phyloP scores from a whole-genome alignment of 2,329 filamentous ascomycete species.

The Chaetomiaceae sp. region DNA sequence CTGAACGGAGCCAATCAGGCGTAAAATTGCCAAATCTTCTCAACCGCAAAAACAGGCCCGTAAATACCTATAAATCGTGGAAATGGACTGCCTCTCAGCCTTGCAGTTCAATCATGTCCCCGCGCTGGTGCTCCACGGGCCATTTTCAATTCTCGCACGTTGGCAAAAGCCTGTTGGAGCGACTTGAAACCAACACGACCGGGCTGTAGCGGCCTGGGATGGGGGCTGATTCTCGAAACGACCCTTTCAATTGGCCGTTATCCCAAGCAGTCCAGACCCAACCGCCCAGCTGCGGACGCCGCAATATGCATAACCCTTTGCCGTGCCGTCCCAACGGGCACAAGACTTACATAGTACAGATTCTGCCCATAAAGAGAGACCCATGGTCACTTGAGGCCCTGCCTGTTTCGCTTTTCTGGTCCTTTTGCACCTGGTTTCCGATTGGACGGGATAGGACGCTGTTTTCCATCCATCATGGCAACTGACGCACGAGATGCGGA shows the following conservation, averaged over 20 bases:
- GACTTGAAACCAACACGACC: conserved; percentile 12
- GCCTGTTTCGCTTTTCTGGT: neutral
- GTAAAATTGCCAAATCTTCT: no score
- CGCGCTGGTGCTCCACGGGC: no score
- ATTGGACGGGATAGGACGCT: neutral
- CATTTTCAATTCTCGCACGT: neutral
- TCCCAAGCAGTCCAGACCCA: conserved; percentile 6
- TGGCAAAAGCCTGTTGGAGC: conserved; percentile 1
- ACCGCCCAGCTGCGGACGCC: conserved; percentile 5
- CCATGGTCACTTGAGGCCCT: neutral
- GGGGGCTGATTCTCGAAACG: conserved; percentile 7
- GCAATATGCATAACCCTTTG: neutral
- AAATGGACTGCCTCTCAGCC: no score
- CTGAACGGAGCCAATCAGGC: no score
- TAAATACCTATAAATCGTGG: no score
- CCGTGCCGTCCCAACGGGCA: conserved; percentile 5
- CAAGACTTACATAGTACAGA: neutral
- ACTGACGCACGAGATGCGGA: conserved; percentile 17
- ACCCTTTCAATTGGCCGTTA: conserved; percentile 14
- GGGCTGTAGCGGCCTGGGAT: neutral
- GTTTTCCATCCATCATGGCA: conserved; percentile 10
- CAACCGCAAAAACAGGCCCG: no score
- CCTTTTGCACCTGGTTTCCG: neutral
- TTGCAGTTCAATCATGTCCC: no score
- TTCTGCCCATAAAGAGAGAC: neutral